A percentile compares a stretch with the other conserved stretches of the same genome.
phyloP scores from a whole-genome alignment of 164 flowering plant genomes.

The Annona squamosa region DNA sequence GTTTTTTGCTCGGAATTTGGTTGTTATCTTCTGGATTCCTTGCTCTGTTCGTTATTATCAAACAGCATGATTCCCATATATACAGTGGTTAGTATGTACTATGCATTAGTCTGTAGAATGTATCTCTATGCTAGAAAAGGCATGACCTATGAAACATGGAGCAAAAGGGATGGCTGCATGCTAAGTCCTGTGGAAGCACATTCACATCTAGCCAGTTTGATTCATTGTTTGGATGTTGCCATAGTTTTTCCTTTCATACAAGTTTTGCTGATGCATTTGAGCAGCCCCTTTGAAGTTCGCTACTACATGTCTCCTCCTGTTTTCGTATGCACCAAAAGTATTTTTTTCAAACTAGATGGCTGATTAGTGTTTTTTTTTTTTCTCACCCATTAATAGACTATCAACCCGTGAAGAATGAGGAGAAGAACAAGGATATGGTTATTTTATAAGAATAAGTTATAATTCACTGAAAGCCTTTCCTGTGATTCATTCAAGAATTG shows the following conservation, averaged over 20 bases:
- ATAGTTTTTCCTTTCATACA: too few species aligned
- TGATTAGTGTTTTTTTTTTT: too few species aligned
- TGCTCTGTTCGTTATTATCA: background rate
- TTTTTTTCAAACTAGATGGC: too few species aligned
- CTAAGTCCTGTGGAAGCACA: background rate
- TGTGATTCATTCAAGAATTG: background rate
- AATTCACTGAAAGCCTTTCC: background rate
- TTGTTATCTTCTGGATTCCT: background rate
- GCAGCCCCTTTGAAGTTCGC: background rate
- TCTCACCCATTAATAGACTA: too few species aligned
- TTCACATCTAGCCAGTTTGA: background rate
- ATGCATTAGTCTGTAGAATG: background rate
- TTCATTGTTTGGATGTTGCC: background rate
- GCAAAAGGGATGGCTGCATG: background rate
- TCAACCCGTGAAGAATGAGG: too few species aligned
- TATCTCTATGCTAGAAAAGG: background rate
- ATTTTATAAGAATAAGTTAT: background rate
- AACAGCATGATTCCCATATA: background rate
- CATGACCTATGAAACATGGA: too few species aligned
- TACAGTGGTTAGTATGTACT: background rate
- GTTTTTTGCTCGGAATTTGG: background rate
- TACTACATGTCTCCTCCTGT: too few species aligned
- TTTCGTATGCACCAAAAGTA: too few species aligned
- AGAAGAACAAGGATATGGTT: background rate
- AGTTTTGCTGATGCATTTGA: background rate